These are phyloP conservation scores for Wolfiporia cocos DNA, from an alignment of 1,284 basidiomycete genomes.

Conservation along the genomic window DNA sequence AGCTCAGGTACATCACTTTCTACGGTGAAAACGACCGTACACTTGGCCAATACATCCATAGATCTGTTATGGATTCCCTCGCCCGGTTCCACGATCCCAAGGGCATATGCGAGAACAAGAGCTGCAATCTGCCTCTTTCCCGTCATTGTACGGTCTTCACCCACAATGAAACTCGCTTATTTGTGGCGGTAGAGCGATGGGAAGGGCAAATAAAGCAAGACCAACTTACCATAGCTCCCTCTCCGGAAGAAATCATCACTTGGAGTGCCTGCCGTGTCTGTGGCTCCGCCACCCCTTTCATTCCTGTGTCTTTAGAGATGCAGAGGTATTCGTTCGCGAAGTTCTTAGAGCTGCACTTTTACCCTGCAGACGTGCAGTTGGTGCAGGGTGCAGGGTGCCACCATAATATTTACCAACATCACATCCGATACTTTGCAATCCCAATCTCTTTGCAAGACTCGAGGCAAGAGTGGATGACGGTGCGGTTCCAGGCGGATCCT, in stretches of 20 bases:
- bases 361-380: constrained; percentile 77
- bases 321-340: constrained; percentile 93
- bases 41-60: constrained; percentile 89
- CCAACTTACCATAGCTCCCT: constrained; percentile 37
- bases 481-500: constrained; percentile 87
- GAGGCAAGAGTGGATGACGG: constrained; percentile 80
- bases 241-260: constrained; percentile 79
- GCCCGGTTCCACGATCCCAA: constrained; percentile 66
- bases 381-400: constrained; percentile 83
- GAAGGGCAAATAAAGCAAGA: constrained; percentile 63
- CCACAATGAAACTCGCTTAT: constrained; percentile 82
- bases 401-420: constrained; percentile 93
- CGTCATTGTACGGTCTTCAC: constrained; percentile 87
- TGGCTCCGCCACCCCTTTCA: constrained; percentile 79
- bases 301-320: constrained; percentile 89
- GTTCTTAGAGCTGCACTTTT: constrained; percentile 90
- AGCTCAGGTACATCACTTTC: constrained; percentile 75
- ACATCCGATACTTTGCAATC: constrained; percentile 88
- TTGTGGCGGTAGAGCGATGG: constrained; percentile 86
- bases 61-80: constrained; percentile 65
- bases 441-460: no score
- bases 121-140: constrained; percentile 76
- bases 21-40: constrained; percentile 93
- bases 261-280: constrained; percentile 91
- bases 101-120: constrained; percentile 76